Evolutionary conservation across 345 rosid species (phyloP).

Genomic region (Salix viminalis): DNA sequence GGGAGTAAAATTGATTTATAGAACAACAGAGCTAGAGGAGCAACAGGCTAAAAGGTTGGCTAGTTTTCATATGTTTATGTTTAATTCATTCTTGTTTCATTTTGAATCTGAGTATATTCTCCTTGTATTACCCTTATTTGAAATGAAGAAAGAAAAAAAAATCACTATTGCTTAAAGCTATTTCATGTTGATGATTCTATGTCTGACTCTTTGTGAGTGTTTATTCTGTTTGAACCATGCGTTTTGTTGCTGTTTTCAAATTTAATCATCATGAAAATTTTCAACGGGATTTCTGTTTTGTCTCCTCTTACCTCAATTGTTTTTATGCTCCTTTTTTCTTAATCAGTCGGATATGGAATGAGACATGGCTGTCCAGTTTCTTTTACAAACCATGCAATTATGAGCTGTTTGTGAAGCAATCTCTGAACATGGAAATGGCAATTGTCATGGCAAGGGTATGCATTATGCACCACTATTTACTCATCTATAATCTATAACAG

Average conservation of each 20-base stretch:
- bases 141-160: too few species aligned
- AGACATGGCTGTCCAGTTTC: slow-evolving; percentile 87
- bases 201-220: background rate
- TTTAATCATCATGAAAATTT: background rate
- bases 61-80: background rate
- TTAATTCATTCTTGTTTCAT: slow-evolving; percentile 10
- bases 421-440: slow-evolving; percentile 98
- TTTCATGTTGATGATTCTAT: background rate
- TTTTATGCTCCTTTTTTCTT: background rate
- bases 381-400: slow-evolving; percentile 94
- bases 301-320: background rate
- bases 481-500: background rate
- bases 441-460: slow-evolving; percentile 93
- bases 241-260: background rate
- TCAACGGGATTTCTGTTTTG: background rate
- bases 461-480: background rate
- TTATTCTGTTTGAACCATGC: background rate
- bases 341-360: slow-evolving; percentile 89
- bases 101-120: slow-evolving; percentile 8
- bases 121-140: background rate
- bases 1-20: slow-evolving; percentile 29
- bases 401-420: slow-evolving; percentile 92
- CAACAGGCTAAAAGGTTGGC: slow-evolving; percentile 29
- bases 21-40: slow-evolving; percentile 33
- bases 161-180: background rate